These are phyloP conservation scores for Solanum pennellii DNA, from an alignment of 257 asterid genomes.

Conservation along the genomic window DNA sequence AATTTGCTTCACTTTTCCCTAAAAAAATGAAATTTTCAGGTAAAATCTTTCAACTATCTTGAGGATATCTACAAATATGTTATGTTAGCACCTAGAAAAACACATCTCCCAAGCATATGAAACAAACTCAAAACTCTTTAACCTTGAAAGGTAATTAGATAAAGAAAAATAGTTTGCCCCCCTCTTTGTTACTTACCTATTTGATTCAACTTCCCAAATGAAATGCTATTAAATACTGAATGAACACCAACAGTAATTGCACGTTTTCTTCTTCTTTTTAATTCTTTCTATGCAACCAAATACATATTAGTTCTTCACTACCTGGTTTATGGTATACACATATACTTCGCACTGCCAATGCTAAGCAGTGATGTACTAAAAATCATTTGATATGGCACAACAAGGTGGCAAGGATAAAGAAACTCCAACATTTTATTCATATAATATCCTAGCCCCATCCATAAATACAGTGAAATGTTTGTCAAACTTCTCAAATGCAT, in stretches of 20 bases:
- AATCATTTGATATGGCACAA: background rate
- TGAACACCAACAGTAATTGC: background rate
- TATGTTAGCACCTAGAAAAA: background rate
- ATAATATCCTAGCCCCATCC: background rate
- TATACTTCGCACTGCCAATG: background rate
- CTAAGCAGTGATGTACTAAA: background rate
- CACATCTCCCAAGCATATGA: background rate
- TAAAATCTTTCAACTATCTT: background rate
- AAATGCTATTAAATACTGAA: background rate
- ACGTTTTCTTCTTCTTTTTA: background rate
- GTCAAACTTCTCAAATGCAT: background rate
- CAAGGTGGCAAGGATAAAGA: background rate
- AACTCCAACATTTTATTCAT: background rate
- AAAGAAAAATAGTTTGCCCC: background rate
- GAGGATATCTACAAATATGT: background rate
- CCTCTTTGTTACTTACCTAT: background rate
- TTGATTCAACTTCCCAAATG: background rate
- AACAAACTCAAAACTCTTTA: background rate
- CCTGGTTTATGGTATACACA: background rate
- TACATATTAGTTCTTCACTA: background rate
- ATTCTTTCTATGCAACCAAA: background rate
- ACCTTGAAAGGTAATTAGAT: background rate
- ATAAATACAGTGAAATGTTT: background rate
- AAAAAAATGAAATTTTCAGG: conserved; percentile 2
- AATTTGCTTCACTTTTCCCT: conserved; percentile 99